Conservation (phyloP, 768 basidiomycete species). For the Daedaleopsis sinensis region DNA sequence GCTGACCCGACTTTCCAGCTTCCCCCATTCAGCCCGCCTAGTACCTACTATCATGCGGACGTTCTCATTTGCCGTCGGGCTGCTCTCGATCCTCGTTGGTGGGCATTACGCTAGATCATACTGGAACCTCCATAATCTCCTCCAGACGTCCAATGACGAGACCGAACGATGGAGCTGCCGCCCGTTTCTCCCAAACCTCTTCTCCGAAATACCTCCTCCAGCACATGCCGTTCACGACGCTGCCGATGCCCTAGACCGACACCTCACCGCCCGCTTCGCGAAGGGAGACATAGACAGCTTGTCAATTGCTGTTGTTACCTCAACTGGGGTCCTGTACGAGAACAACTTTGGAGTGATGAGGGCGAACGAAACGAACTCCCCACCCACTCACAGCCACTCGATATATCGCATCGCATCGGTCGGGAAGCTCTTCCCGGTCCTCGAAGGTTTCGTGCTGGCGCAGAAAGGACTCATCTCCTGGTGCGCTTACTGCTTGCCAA, state of each 20-base stretch:
- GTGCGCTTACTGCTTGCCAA: constrained; percentile 18
- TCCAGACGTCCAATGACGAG: background rate
- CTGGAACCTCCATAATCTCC: background rate
- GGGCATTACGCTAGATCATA: constrained; percentile 1
- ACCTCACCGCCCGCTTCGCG: constrained; percentile 17
- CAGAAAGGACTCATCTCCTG: constrained; percentile 43
- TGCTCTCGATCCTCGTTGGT: background rate
- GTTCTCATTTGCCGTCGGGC: background rate
- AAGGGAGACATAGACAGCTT: constrained; percentile 50
- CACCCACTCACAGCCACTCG: constrained; percentile 37
- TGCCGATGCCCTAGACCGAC: constrained; percentile 13
- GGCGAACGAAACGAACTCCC: constrained; percentile 11
- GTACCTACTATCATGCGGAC: background rate
- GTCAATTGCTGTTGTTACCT: constrained; percentile 50
- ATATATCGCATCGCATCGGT: constrained; percentile 56
- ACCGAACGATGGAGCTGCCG: constrained; percentile 28
- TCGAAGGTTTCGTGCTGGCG: constrained; percentile 52
- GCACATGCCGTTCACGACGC: constrained; percentile 22
- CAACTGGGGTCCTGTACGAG: constrained; percentile 48
- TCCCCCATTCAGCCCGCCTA: too few relatives aligned
- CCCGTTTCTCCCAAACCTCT: constrained; percentile 30
- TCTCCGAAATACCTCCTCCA: constrained; percentile 29
- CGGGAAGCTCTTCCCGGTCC: constrained; percentile 51
- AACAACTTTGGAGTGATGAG: constrained; percentile 40
- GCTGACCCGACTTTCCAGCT: too few relatives aligned